Percentiles rank a stretch among this genome's conserved stretches.
phyloP scores from a whole-genome alignment of 345 rosid species.

The Eucalyptus fibrosa region DNA sequence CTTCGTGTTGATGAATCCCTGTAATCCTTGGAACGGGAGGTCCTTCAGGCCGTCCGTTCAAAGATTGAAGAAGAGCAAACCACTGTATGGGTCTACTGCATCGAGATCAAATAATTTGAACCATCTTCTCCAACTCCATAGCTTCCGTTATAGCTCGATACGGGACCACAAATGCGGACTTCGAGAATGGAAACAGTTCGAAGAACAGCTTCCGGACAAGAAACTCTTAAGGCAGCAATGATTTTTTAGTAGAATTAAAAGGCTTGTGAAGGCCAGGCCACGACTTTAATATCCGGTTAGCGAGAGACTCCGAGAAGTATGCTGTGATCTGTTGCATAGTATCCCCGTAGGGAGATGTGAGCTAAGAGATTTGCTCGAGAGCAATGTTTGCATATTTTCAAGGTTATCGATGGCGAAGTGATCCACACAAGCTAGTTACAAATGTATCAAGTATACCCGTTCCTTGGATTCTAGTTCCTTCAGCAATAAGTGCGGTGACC shows the following conservation, averaged over 20 bases:
- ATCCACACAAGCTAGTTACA: constrained; percentile 70
- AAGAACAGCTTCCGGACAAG: constrained; percentile 46
- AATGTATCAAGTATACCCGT: constrained; percentile 74
- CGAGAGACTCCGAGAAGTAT: constrained; percentile 68
- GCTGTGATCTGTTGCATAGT: constrained; percentile 86
- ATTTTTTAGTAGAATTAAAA: constrained; percentile 44
- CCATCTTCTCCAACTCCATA: constrained; percentile 89
- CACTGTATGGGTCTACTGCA: constrained; percentile 69
- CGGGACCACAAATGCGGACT: constrained; percentile 54
- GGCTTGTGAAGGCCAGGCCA: constrained; percentile 91
- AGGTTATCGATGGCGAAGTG: constrained; percentile 67
- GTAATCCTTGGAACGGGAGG: constrained; percentile 88
- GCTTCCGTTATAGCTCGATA: constrained; percentile 80
- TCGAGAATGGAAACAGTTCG: constrained; percentile 71
- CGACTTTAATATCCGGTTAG: constrained; percentile 55
- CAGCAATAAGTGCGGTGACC: constrained; percentile 63
- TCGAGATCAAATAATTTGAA: constrained; percentile 72
- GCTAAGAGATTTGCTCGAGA: constrained; percentile 64
- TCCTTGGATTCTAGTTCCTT: constrained; percentile 79
- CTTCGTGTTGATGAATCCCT: constrained; percentile 68
- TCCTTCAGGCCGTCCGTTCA: constrained; percentile 73
- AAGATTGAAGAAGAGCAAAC: constrained; percentile 70
- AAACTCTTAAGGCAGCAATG: constrained; percentile 41
- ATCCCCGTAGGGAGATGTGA: constrained; percentile 75
- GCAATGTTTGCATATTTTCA: constrained; percentile 68